Evolutionary conservation across 2,329 filamentous ascomycete genomes (phyloP).

Genomic region (Fusarium sp.): DNA sequence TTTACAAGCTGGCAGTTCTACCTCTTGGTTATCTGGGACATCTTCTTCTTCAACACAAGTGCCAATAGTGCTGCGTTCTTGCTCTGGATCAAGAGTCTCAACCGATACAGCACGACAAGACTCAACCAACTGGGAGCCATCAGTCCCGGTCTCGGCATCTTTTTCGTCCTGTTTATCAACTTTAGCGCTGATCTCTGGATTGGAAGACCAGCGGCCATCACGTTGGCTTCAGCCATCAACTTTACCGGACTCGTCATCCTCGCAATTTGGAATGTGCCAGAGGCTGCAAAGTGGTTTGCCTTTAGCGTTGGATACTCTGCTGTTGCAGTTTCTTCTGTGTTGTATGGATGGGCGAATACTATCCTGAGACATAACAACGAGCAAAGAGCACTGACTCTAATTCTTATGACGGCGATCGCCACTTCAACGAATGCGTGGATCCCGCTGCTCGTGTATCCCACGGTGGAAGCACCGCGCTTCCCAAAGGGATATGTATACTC

Average conservation of each 20-base stretch:
- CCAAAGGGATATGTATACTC: constrained; percentile 32
- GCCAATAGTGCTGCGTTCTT: constrained; percentile 30
- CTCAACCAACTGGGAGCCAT: constrained; percentile 33
- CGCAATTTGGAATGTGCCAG: constrained; percentile 28
- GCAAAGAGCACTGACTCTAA: constrained; percentile 27
- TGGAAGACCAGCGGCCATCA: constrained; percentile 28
- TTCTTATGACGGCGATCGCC: constrained; percentile 33
- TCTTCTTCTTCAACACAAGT: constrained; percentile 34
- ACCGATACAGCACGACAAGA: constrained; percentile 18
- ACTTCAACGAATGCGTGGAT: constrained; percentile 33
- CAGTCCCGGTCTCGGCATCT: constrained; percentile 32
- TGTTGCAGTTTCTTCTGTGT: constrained; percentile 30
- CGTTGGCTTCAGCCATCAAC: constrained; percentile 28
- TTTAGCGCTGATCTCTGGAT: constrained; percentile 40
- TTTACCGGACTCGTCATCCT: constrained; percentile 31
- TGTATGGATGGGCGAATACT: constrained; percentile 34
- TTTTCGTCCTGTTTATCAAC: constrained; percentile 35
- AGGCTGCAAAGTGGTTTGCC: constrained; percentile 34
- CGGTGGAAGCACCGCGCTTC: constrained; percentile 28
- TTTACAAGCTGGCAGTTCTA: constrained; percentile 31
- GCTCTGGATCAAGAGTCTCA: constrained; percentile 35
- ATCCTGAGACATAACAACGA: constrained; percentile 32
- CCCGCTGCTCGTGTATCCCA: constrained; percentile 29
- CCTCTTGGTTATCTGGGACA: constrained; percentile 27
- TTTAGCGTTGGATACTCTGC: constrained; percentile 31